Conservation (phyloP, 2,329 filamentous ascomycete species). For the Pseudopyricularia javanii region DNA sequence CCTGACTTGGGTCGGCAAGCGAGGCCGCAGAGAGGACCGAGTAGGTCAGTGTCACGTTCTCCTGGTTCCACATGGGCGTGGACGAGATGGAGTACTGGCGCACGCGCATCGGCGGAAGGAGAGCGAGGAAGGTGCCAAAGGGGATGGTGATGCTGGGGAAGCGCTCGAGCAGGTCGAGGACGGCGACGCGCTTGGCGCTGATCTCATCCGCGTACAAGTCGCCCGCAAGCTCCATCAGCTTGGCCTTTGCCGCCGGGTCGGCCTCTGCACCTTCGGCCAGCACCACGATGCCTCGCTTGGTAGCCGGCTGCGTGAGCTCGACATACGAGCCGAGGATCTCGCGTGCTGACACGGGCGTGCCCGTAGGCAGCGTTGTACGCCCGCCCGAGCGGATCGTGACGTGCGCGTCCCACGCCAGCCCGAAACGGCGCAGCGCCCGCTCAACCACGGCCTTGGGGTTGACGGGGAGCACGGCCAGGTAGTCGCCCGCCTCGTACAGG, state of each 20-base stretch:
- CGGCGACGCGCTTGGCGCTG: conserved; percentile 43
- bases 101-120: conserved; percentile 66
- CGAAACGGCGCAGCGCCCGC: conserved; percentile 52
- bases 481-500: conserved; percentile 63
- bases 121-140: conserved; percentile 54
- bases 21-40: conserved; percentile 48
- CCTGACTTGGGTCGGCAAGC: conserved; percentile 29
- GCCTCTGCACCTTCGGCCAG: conserved; percentile 15
- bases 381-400: conserved; percentile 42
- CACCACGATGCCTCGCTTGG: conserved; percentile 39
- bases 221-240: conserved; percentile 33
- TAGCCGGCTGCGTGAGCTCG: conserved; percentile 61
- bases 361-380: conserved; percentile 40
- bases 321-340: conserved; percentile 59
- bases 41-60: conserved; percentile 54
- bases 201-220: conserved; percentile 35
- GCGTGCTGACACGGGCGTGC: conserved; percentile 43
- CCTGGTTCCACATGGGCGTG: conserved; percentile 48
- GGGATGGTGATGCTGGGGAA: conserved; percentile 48
- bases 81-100: conserved; percentile 74
- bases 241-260: conserved; percentile 13
- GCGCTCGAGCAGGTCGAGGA: conserved; percentile 58
- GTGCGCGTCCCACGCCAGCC: conserved; percentile 56
- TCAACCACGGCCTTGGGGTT: conserved; percentile 52
- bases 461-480: conserved; percentile 60